Conservation (phyloP, 139 green algal genomes). For the Volvox africanus region DNA sequence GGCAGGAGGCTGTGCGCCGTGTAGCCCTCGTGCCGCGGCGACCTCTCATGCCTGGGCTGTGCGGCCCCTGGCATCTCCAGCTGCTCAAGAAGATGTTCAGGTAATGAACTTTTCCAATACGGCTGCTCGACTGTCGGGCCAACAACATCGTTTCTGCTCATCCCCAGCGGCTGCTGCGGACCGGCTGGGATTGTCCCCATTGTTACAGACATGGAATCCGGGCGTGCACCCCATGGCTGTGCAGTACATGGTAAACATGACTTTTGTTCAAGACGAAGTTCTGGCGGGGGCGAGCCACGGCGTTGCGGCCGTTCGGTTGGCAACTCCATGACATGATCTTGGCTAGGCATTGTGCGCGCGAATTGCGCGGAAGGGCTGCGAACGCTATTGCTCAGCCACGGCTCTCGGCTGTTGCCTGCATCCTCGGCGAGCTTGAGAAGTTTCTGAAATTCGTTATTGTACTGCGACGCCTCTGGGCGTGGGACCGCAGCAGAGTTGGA, state of each 20-base stretch:
- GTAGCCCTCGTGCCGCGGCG: not conserved
- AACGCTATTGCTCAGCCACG: not conserved
- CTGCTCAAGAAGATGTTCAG: too few relatives aligned
- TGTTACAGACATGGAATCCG: too few relatives aligned
- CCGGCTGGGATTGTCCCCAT: too few relatives aligned
- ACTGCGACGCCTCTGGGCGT: not conserved
- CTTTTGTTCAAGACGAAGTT: too few relatives aligned
- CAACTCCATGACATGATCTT: too few relatives aligned
- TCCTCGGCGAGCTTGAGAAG: not conserved
- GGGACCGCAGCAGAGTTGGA: not conserved
- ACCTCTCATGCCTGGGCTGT: not conserved
- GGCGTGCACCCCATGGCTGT: too few relatives aligned
- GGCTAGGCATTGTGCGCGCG: too few relatives aligned
- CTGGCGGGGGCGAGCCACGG: too few relatives aligned
- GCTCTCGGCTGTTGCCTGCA: not conserved
- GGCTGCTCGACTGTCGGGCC: not conserved
- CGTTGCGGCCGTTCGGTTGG: too few relatives aligned
- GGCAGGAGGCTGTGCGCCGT: not conserved
- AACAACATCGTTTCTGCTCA: not conserved
- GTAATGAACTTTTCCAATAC: not conserved
- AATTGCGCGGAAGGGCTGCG: not conserved
- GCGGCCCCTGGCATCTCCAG: too few relatives aligned
- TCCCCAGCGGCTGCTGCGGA: not conserved
- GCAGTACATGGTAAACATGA: too few relatives aligned
- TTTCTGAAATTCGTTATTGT: not conserved